Evolutionary conservation across 2,329 filamentous ascomycete genomes (phyloP).

Genomic region (Lecanicillium sp.): DNA sequence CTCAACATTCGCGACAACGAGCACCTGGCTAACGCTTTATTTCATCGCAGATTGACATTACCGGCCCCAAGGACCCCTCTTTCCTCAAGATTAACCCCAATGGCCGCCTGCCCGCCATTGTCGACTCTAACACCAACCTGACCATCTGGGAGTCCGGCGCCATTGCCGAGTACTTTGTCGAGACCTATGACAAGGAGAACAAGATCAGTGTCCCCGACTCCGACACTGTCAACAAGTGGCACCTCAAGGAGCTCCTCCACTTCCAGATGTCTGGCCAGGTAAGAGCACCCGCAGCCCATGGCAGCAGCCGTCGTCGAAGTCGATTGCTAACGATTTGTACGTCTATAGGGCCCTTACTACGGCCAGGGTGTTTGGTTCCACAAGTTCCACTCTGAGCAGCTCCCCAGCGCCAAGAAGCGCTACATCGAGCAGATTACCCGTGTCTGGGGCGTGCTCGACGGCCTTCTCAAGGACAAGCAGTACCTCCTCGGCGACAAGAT

Average conservation of each 20-base stretch:
- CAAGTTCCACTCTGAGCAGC: slow-evolving; percentile 10
- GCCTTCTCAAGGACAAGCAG: slow-evolving; percentile 23
- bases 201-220: slow-evolving; percentile 7
- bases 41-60: slow-evolving; percentile 1
- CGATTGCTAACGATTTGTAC: too few species aligned
- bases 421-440: slow-evolving; percentile 18
- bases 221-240: slow-evolving; percentile 13
- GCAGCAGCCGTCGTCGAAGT: slow-evolving; percentile 20
- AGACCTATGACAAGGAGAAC: slow-evolving; percentile 13
- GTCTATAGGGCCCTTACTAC: slow-evolving; percentile 18
- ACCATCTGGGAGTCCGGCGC: slow-evolving; percentile 16
- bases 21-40: neutral
- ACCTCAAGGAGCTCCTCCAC: slow-evolving; percentile 14
- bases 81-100: slow-evolving; percentile 13
- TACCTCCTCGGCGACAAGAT: slow-evolving; percentile 27
- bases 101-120: slow-evolving; percentile 11
- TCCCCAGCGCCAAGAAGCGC: slow-evolving; percentile 18
- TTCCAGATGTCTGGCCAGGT: slow-evolving; percentile 15
- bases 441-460: slow-evolving; percentile 16
- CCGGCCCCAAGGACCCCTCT: slow-evolving; percentile 3
- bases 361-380: slow-evolving; percentile 17
- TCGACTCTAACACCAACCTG: slow-evolving; percentile 13
- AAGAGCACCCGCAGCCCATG: too few species aligned
- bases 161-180: slow-evolving; percentile 13
- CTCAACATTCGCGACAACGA: neutral